A percentile compares a stretch with the other conserved stretches of the same genome.
These are phyloP conservation scores for Lactarius sp. DNA, from an alignment of 768 basidiomycete genomes.

Conservation along the genomic window DNA sequence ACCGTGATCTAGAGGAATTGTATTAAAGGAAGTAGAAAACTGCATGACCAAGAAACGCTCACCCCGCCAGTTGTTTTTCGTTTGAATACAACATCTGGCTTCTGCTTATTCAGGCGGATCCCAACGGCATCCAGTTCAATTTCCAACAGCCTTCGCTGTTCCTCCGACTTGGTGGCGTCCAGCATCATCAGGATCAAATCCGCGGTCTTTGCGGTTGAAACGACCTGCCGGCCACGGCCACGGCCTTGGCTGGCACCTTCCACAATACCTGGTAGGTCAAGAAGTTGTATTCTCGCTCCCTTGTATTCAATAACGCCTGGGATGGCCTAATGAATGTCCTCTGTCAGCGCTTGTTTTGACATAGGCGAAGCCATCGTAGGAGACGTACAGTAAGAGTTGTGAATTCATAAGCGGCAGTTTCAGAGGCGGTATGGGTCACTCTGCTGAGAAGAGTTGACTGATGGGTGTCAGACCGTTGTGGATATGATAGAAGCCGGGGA, in stretches of 20 bases:
- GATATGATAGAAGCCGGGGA: not conserved
- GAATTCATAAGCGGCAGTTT: slow-evolving; percentile 91
- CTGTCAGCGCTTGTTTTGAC: not conserved
- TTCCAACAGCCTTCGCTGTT: slow-evolving; percentile 84
- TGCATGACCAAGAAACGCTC: slow-evolving; percentile 31
- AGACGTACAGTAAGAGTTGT: slow-evolving; percentile 75
- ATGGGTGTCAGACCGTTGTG: slow-evolving; percentile 11
- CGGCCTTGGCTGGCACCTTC: slow-evolving; percentile 89
- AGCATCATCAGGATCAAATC: slow-evolving; percentile 93
- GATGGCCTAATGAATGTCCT: slow-evolving; percentile 57
- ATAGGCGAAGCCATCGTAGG: not conserved
- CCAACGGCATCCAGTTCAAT: slow-evolving; percentile 95
- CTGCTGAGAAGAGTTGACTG: slow-evolving; percentile 90
- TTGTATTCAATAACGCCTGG: slow-evolving; percentile 97
- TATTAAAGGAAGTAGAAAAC: slow-evolving; percentile 12
- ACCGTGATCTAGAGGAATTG: slow-evolving; percentile 60
- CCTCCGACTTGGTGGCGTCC: slow-evolving; percentile 88
- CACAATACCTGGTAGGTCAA: slow-evolving; percentile 95
- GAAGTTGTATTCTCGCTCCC: slow-evolving; percentile 87
- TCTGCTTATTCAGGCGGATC: slow-evolving; percentile 84
- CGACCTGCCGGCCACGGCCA: slow-evolving; percentile 93
- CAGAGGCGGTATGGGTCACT: slow-evolving; percentile 85
- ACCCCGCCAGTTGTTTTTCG: slow-evolving; percentile 90
- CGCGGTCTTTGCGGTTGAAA: slow-evolving; percentile 54
- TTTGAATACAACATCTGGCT: slow-evolving; percentile 95